These are phyloP conservation scores for Aspergillus melleus DNA, from an alignment of 2,329 filamentous ascomycete species.

Conservation along the genomic window DNA sequence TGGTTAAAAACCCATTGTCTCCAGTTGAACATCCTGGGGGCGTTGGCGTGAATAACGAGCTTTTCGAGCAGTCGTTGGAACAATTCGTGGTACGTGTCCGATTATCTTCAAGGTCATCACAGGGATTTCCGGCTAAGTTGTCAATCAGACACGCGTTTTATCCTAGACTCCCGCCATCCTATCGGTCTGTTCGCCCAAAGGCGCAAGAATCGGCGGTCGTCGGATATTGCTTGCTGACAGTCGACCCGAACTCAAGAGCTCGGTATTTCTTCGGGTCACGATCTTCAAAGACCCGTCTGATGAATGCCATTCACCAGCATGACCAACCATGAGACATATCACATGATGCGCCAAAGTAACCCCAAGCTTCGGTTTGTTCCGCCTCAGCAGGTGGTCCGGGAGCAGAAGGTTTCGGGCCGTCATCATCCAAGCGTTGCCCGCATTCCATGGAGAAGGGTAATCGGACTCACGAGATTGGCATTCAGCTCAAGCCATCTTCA, in stretches of 20 bases:
- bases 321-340: neutral
- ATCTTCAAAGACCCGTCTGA: neutral
- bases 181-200: too few relatives aligned
- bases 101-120: neutral
- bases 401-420: neutral
- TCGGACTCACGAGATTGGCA: neutral
- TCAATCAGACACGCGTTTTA: neutral
- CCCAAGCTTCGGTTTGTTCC: too few relatives aligned
- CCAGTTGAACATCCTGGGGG: slow-evolving; percentile 62
- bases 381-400: too few relatives aligned
- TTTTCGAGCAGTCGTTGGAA: slow-evolving; percentile 61
- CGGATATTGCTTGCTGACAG: neutral
- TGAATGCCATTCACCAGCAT: neutral
- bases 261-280: neutral
- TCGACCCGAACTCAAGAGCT: neutral
- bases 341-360: neutral
- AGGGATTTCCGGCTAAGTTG: neutral
- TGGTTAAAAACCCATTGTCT: slow-evolving; percentile 65
- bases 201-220: neutral
- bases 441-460: neutral
- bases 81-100: slow-evolving; percentile 49
- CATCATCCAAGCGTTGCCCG: neutral
- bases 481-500: neutral
- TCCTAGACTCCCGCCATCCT: neutral
- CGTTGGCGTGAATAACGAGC: slow-evolving; percentile 63